phyloP scores from a whole-genome alignment of 2,329 filamentous ascomycete species.

The Fusarium pseudocircinatum region DNA sequence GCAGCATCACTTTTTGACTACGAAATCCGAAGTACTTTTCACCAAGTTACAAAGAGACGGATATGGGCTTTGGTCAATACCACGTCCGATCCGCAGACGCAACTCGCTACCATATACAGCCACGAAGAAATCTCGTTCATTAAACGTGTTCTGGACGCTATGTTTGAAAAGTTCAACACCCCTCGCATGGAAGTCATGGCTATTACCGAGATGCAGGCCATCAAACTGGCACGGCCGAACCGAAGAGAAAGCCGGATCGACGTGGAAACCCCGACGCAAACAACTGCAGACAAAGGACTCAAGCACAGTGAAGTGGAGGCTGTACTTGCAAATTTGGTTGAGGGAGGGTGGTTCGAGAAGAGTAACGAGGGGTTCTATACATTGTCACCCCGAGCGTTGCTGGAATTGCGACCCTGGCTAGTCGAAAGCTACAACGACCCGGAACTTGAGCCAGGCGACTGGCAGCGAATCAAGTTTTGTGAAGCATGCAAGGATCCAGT shows the following conservation, averaged over 20 bases:
- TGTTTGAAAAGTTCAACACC: constrained; percentile 92
- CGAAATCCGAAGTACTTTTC: constrained; percentile 79
- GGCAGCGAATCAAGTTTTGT: constrained; percentile 85
- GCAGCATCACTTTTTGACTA: constrained; percentile 84
- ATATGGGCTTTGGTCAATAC: constrained; percentile 89
- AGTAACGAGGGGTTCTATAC: constrained; percentile 77
- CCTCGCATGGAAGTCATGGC: constrained; percentile 84
- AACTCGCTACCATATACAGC: constrained; percentile 82
- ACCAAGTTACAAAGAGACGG: constrained; percentile 74
- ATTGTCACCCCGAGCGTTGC: constrained; percentile 78
- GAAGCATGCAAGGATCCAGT: constrained; percentile 90
- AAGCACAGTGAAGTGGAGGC: constrained; percentile 81
- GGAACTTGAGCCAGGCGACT: constrained; percentile 66
- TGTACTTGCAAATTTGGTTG: constrained; percentile 74
- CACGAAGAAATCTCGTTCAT: constrained; percentile 90
- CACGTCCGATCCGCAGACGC: constrained; percentile 83
- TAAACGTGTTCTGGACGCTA: constrained; percentile 85
- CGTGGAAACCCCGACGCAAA: constrained; percentile 48
- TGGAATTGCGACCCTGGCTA: constrained; percentile 88
- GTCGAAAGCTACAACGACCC: constrained; percentile 89
- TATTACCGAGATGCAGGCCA: constrained; percentile 80
- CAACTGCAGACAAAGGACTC: constrained; percentile 64
- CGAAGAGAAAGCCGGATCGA: constrained; percentile 48
- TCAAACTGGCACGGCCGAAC: constrained; percentile 70
- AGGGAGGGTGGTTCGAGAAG: constrained; percentile 86